A percentile compares a stretch with the other conserved stretches of the same genome.
These are phyloP conservation scores for Wallacemonas sp. DNA, from an alignment of 208 protist species.

Conservation along the genomic window DNA sequence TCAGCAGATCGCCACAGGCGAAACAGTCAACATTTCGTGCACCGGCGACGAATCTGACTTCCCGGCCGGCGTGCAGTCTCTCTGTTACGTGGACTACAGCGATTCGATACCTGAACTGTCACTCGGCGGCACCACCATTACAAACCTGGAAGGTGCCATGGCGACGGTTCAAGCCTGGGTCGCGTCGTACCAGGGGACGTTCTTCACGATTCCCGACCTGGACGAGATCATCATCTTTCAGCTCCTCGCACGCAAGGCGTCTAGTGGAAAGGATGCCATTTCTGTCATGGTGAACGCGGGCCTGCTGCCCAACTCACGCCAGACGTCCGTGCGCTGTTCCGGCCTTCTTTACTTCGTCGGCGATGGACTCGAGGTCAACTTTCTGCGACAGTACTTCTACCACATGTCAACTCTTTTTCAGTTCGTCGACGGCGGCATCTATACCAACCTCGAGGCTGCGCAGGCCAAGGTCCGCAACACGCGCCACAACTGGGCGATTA, in stretches of 20 bases:
- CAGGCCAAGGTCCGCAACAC: slow-evolving; percentile 10
- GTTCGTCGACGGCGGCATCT: slow-evolving; percentile 28
- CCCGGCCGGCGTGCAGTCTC: slow-evolving; percentile 25
- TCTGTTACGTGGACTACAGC: slow-evolving; percentile 30
- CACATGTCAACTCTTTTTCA: slow-evolving; percentile 26
- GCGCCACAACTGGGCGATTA: slow-evolving; percentile 31
- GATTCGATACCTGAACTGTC: background rate
- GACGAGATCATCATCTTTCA: slow-evolving; percentile 55
- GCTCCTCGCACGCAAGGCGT: slow-evolving; percentile 42
- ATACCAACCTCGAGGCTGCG: slow-evolving; percentile 17
- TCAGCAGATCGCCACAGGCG: background rate
- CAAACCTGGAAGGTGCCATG: slow-evolving; percentile 31
- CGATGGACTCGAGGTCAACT: slow-evolving; percentile 9
- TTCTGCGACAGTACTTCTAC: slow-evolving; percentile 31
- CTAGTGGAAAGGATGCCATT: slow-evolving; percentile 10
- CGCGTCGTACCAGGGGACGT: slow-evolving; percentile 21
- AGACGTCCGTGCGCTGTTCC: slow-evolving; percentile 34
- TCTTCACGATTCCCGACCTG: slow-evolving; percentile 39
- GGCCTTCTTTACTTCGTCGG: slow-evolving; percentile 33
- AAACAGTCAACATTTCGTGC: slow-evolving; percentile 20
- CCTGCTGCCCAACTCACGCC: slow-evolving; percentile 30
- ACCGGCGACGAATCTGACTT: slow-evolving; percentile 33
- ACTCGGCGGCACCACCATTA: slow-evolving; percentile 20
- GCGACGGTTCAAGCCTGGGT: slow-evolving; percentile 29
- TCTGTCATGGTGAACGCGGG: slow-evolving; percentile 17